These are phyloP conservation scores for Amylocystis lapponica DNA, from an alignment of 768 basidiomycete species.

Conservation along the genomic window DNA sequence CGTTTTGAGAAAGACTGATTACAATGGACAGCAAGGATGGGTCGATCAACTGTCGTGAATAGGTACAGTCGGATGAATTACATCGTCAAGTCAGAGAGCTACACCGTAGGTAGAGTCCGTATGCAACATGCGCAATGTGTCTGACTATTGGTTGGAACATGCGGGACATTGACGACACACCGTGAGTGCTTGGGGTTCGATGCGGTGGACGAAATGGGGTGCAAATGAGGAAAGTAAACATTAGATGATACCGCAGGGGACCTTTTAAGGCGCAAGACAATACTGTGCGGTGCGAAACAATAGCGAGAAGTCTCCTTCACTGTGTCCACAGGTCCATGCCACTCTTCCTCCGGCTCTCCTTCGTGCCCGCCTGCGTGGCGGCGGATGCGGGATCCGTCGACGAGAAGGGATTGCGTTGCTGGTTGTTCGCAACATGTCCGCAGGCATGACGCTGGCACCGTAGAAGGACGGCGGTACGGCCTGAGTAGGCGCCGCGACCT, in stretches of 20 bases:
- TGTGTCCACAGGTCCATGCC: constrained; percentile 75
- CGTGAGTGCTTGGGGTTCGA: not conserved
- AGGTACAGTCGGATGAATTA: constrained; percentile 8
- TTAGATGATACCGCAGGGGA: not conserved
- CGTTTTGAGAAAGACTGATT: no score
- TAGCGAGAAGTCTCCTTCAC: constrained; percentile 30
- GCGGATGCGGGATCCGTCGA: constrained; percentile 15
- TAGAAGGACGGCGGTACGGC: constrained; percentile 64
- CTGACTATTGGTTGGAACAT: not conserved
- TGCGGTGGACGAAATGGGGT: not conserved
- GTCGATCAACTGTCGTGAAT: not conserved
- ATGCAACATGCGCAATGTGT: constrained; percentile 1
- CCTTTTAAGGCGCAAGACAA: not conserved
- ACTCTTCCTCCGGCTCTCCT: constrained; percentile 55
- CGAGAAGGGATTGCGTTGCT: constrained; percentile 34
- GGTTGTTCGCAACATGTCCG: constrained; percentile 29
- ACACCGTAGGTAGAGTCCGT: constrained; percentile 4
- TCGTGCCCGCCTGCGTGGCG: constrained; percentile 37
- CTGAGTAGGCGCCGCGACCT: constrained; percentile 46
- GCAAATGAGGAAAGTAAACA: not conserved
- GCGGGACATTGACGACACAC: constrained; percentile 1
- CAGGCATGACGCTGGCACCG: constrained; percentile 49
- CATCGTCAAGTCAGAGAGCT: constrained; percentile 4
- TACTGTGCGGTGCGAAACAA: not conserved
- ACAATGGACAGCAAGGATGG: no score